Percentiles rank a stretch among this genome's conserved stretches.
Evolutionary conservation across 371 early-diverging fungal species (phyloP).

Genomic region (Cokeromyces recurvatus): DNA sequence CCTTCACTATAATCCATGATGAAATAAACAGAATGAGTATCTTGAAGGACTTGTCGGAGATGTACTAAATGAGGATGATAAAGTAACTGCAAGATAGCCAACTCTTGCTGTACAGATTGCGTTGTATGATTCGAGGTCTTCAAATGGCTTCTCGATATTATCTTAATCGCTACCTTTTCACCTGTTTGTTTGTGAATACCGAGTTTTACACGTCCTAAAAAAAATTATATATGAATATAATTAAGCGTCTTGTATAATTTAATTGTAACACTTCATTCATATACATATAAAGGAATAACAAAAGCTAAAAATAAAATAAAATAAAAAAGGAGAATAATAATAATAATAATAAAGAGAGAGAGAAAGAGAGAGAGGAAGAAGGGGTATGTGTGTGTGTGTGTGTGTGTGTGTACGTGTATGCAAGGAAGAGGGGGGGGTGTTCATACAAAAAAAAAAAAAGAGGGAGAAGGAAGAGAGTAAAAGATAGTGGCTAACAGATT

Average conservation of each 20-base stretch:
- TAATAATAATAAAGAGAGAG: no score
- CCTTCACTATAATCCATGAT: constrained; percentile 96
- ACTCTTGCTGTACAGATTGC: constrained; percentile 83
- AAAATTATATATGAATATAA: not conserved
- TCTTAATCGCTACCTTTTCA: constrained; percentile 85
- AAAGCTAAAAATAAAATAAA: no score
- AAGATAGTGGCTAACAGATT: not conserved
- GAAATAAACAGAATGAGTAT: constrained; percentile 64
- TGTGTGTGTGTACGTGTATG: no score
- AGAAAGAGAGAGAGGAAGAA: no score
- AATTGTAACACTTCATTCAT: no score
- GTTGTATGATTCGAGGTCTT: constrained; percentile 50
- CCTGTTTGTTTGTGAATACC: constrained; percentile 68
- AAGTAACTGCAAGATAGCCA: constrained; percentile 85
- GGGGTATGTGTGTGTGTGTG: no score
- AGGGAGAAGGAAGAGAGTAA: no score
- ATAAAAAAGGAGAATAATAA: no score
- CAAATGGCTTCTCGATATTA: constrained; percentile 66
- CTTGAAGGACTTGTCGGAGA: constrained; percentile 82
- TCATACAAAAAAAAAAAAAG: no score
- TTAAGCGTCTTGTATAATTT: no score
- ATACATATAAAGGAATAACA: no score
- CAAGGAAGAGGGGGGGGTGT: no score
- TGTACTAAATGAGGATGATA: constrained; percentile 87
- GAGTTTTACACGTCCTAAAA: constrained; percentile 71